A percentile compares a stretch with the other conserved stretches of the same genome.
phyloP scores from a whole-genome alignment of 352 stramenopile genomes.

The Phytophthora litchii region DNA sequence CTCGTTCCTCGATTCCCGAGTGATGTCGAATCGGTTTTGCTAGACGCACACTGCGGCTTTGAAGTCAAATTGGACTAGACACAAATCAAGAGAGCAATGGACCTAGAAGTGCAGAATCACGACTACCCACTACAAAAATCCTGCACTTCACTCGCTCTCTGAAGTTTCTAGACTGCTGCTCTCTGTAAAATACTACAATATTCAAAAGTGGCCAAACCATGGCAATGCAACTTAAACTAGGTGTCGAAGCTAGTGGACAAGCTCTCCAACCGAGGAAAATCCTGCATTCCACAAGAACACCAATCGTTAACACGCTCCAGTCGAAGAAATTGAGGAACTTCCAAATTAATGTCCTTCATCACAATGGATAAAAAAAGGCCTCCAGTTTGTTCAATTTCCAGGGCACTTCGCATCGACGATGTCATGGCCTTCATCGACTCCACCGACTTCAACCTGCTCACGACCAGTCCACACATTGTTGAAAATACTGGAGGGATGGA shows the following conservation, averaged over 20 bases:
- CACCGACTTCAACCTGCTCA: slow-evolving; percentile 10
- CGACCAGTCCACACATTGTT: neutral
- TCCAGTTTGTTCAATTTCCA: slow-evolving; percentile 8
- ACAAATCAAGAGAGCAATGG: slow-evolving; percentile 3
- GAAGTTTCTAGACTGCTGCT: slow-evolving; percentile 1
- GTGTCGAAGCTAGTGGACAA: neutral
- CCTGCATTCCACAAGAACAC: slow-evolving; percentile 3
- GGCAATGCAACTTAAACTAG: neutral
- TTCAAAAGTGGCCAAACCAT: slow-evolving; percentile 6
- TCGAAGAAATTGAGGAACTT: slow-evolving; percentile 3
- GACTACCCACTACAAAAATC: slow-evolving; percentile 17
- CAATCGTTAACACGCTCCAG: too few relatives aligned
- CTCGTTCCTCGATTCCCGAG: slow-evolving; percentile 1
- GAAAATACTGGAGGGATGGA: neutral
- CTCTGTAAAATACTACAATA: neutral
- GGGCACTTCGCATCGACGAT: slow-evolving; percentile 14
- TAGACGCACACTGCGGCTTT: neutral
- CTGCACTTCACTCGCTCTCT: neutral
- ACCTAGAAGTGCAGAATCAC: slow-evolving; percentile 12
- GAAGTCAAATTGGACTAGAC: neutral
- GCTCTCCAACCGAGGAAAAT: neutral
- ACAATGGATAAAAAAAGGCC: too few relatives aligned
- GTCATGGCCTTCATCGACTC: slow-evolving; percentile 23
- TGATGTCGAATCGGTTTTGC: slow-evolving; percentile 3
- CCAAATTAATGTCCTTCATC: slow-evolving; percentile 6